phyloP scores from a whole-genome alignment of 2,329 filamentous ascomycete genomes.

The Hortaea werneckii region DNA sequence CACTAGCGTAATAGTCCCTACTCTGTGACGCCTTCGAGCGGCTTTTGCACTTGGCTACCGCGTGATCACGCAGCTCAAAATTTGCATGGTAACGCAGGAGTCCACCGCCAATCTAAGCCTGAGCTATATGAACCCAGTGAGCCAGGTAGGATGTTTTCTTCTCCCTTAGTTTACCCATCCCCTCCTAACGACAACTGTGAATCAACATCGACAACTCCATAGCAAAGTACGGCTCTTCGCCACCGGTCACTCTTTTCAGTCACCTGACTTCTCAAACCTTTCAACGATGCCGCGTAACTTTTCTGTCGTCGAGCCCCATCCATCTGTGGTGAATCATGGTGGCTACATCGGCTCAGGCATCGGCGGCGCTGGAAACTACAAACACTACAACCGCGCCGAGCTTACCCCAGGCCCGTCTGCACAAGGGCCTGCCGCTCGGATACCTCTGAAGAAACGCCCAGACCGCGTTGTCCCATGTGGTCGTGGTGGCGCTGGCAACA shows the following conservation, averaged over 20 bases:
- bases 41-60: conserved; percentile 5
- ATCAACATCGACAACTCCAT: too few species aligned
- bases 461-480: conserved; percentile 42
- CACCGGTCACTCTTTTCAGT: too few species aligned
- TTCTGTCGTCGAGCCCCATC: conserved; percentile 52
- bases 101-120: not conserved
- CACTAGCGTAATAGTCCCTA: not conserved
- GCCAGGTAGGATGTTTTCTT: too few species aligned
- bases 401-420: conserved; percentile 39
- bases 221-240: too few species aligned
- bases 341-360: conserved; percentile 44
- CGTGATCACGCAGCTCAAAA: not conserved
- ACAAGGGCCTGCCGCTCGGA: conserved; percentile 38
- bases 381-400: conserved; percentile 44
- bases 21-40: not conserved
- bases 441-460: conserved; percentile 36
- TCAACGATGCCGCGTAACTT: conserved; percentile 31
- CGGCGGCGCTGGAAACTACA: conserved; percentile 50
- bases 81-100: not conserved
- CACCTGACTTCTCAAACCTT: too few species aligned
- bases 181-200: too few species aligned
- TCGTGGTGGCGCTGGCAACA: conserved; percentile 51
- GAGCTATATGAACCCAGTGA: too few species aligned
- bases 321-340: conserved; percentile 39
- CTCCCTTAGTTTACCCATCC: too few species aligned